phyloP scores from a whole-genome alignment of 148 eudicot genomes.

The Heliamphora exappendiculata region DNA sequence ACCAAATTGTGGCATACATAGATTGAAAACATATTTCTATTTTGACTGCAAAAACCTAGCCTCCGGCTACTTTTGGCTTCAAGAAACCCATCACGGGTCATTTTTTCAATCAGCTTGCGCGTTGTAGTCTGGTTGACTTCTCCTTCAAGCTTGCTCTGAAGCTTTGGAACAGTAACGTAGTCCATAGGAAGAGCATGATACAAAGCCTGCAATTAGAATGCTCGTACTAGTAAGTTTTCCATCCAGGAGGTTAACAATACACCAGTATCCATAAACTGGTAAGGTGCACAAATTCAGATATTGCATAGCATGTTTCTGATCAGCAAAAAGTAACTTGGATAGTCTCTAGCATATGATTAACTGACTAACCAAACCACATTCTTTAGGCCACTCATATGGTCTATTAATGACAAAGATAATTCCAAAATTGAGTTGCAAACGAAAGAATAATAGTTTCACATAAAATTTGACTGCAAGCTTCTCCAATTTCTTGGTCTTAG shows the following conservation, averaged over 20 bases:
- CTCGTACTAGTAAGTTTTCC: background rate
- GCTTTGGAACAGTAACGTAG: conserved; percentile 62
- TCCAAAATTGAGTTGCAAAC: background rate
- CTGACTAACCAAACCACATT: background rate
- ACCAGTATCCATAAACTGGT: background rate
- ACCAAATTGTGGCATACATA: background rate
- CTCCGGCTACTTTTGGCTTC: conserved; percentile 66
- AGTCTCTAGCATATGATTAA: background rate
- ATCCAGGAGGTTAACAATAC: background rate
- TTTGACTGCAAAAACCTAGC: conserved; percentile 46
- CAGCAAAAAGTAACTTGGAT: background rate
- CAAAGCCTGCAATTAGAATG: conserved; percentile 59
- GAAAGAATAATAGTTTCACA: background rate
- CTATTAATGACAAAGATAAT: background rate
- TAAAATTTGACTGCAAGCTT: background rate
- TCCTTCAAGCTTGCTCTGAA: conserved; percentile 73
- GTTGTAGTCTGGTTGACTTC: conserved; percentile 55
- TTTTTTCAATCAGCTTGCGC: conserved; percentile 74
- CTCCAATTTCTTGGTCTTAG: background rate
- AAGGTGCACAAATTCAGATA: no score
- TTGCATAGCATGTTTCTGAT: background rate
- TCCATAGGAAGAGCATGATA: conserved; percentile 85
- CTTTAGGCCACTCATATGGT: background rate
- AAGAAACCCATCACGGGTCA: conserved; percentile 74
- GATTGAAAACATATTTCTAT: background rate